phyloP scores from a whole-genome alignment of 2,329 filamentous ascomycete genomes.

The Chaetomium sp. region DNA sequence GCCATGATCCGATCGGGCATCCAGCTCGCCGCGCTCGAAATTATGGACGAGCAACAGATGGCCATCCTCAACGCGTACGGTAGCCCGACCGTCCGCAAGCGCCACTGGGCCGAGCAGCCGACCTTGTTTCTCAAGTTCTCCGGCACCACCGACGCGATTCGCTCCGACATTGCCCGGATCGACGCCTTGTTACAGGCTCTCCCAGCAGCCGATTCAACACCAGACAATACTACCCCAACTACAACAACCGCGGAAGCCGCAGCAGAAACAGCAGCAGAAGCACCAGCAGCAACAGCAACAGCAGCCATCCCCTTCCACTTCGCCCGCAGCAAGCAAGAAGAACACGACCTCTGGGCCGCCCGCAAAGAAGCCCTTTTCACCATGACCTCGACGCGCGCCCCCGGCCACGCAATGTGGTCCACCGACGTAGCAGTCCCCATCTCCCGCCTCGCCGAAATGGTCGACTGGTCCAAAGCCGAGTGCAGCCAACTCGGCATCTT shows the following conservation, averaged over 20 bases:
- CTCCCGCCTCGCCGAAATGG: conserved; percentile 63
- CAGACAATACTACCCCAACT: conserved; percentile 40
- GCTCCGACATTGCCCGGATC: conserved; percentile 56
- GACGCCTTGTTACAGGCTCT: conserved; percentile 43
- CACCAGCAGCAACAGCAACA: conserved; percentile 39
- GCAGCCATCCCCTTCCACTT: conserved; percentile 53
- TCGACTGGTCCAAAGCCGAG: conserved; percentile 58
- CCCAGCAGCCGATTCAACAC: neutral
- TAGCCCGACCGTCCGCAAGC: conserved; percentile 47
- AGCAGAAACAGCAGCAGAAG: neutral
- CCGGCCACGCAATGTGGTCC: conserved; percentile 63
- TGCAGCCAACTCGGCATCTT: conserved; percentile 50
- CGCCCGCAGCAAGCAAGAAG: conserved; percentile 57
- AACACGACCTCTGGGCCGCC: conserved; percentile 66
- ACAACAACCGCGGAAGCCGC: conserved; percentile 30
- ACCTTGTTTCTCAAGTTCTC: conserved; percentile 73
- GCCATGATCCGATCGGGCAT: conserved; percentile 58
- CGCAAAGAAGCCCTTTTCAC: conserved; percentile 70
- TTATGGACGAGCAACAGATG: conserved; percentile 62
- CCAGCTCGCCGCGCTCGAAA: conserved; percentile 58
- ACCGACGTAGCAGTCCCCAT: conserved; percentile 78
- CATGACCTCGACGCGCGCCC: conserved; percentile 57
- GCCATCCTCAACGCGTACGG: conserved; percentile 57
- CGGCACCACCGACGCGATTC: conserved; percentile 56
- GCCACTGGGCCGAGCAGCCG: conserved; percentile 60